Base-by-base conservation (phyloP, 1,139 yeast species). In the Pneumocystis wakefieldiae region DNA sequence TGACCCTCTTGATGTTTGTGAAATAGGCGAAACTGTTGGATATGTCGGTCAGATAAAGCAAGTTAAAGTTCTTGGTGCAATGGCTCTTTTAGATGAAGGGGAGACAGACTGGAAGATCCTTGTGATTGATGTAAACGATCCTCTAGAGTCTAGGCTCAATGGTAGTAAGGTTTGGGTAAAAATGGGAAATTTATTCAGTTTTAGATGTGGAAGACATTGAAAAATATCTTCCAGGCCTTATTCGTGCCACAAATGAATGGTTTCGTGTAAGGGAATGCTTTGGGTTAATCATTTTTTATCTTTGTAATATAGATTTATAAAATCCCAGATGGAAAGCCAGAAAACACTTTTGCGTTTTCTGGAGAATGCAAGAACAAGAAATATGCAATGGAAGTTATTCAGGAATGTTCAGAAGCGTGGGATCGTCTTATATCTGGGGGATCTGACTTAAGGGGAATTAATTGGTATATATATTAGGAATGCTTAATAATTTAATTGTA, bases 61-160 rank as follows among this genome's bases (percentile, higher is more conserved):
- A 73, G 97, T 90, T 68, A 92, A 92, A 78, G 85, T 92, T 4
- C 80, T 92, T 66, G 98, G 98, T 63, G 88, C 91, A 66, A 80
- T 92, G 81, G 97, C 97, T 6, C 80, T 92, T 71, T 85, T 92
- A 67, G 98, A 92, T 73, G 97, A 91, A 75, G 97, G 97, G 69
- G 98, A 92, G 77, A 81, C 96, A 66, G 98, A 92, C 77, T 92
- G 98, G 98, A 92, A 92, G 78, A 80, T 92, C 67, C 84, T 92
- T 70, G 95, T 83, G 61, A 88, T 92, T 69, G 91, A 90, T 71
- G 80, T 82, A 66, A 80, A 82, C 68, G 97, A 92, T 74, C 91
- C 94, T 64, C 77, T 87, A 72, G 91, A 95, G 59, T 69, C 82
- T 58, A 80, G 85, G 74, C 77, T 92, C 71, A 81, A 87, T 73